Evolutionary conservation across 129 eudicot species (phyloP).

Genomic region (Arctium minus): DNA sequence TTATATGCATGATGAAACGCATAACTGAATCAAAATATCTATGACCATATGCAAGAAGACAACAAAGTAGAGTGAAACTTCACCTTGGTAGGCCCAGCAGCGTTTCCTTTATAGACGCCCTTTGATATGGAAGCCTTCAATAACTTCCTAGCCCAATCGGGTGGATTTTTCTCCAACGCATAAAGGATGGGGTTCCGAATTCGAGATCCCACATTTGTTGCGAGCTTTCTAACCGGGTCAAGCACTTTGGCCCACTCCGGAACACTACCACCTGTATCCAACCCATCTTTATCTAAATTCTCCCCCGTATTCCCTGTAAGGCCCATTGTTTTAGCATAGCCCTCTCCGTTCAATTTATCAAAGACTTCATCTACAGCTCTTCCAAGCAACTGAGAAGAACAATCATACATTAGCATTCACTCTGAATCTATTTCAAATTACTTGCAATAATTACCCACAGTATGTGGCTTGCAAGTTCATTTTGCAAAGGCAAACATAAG

Average conservation of each 20-base stretch:
- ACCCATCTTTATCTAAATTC: constrained; percentile 4
- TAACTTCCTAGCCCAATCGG: constrained; percentile 57
- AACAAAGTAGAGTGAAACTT: background rate
- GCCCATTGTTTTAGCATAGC: constrained; percentile 14
- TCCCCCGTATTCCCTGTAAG: constrained; percentile 4
- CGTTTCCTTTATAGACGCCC: constrained; percentile 63
- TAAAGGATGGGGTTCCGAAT: constrained; percentile 41
- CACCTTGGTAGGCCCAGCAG: constrained; percentile 77
- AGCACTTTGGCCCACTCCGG: constrained; percentile 60
- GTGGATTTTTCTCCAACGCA: constrained; percentile 51
- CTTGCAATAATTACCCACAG: background rate
- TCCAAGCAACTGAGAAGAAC: constrained; percentile 52
- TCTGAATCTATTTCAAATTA: background rate
- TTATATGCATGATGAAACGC: background rate
- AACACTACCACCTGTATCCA: constrained; percentile 12
- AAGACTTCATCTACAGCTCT: constrained; percentile 30
- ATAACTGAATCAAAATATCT: background rate
- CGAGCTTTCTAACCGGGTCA: constrained; percentile 49
- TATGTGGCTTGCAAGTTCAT: background rate
- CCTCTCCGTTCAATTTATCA: constrained; percentile 21
- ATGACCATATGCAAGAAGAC: background rate
- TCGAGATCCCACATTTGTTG: constrained; percentile 59
- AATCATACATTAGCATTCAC: background rate
- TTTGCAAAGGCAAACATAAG: background rate
- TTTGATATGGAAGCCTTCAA: constrained; percentile 52